Base-by-base conservation (phyloP, 441 rosid species). In the Biscutella laevigata region DNA sequence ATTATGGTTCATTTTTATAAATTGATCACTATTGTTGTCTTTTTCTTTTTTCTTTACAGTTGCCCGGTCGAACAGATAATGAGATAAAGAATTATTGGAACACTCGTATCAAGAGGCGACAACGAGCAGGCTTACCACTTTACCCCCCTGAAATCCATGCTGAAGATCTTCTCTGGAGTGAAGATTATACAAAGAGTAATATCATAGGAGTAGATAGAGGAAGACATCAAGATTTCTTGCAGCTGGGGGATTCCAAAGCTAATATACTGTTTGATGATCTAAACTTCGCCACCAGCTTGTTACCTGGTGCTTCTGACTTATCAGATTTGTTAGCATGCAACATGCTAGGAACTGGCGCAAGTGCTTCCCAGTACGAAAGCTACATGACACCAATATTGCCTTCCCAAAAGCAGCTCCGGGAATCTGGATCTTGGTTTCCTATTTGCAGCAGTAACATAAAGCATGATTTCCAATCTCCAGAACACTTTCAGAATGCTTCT, bases 81-180 rank as follows among this genome's bases (percentile, higher is more conserved):
- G 99, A 92, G 81, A 88, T 92, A 73, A 92, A 92, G 71, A 92
- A 92, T 74, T 92, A 92, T 59, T 92, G 99, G 99, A 92, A 92
- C 72, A 92, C 99, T 8, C 77, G 97, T 51, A 83, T 88, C 57
- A 92, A 92, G 75, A 78, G 99, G 58, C 88, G 87, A 17, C 97
- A 82, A 50, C 83, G 94, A 45, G 99, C 95, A 65, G 97, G 95
- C 7, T 80, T 92, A 49, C 97, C 99, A 8, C 92, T 88, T 57
- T 92, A 92, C 76, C 97, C 99, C 56, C 85, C 95, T 20, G 95
- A 83, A 64, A 60, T 78, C 56, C 77, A 80, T 69, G 68, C 69
- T 56, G 89, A 79, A 59, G 79, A 80, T 25, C 28, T 68, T 67
- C 86, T 78, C 27, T 90, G 82, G 62, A 70, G 76, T 63, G 85